A percentile compares a stretch with the other conserved stretches of the same genome.
Evolutionary conservation across 2,329 filamentous ascomycete genomes (phyloP).

Genomic region (Zasmidium cellare): DNA sequence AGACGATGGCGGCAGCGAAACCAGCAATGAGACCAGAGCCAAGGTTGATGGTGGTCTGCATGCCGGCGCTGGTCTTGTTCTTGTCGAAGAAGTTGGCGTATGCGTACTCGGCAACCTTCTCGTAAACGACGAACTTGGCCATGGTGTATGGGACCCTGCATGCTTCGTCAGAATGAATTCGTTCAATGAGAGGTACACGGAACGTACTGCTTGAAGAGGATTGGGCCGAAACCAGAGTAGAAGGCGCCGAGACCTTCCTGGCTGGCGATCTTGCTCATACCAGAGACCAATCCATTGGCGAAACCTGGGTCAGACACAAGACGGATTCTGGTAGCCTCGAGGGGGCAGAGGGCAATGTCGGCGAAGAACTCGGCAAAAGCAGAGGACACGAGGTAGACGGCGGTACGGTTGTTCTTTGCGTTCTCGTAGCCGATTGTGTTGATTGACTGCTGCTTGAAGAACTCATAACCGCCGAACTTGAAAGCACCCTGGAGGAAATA

Average conservation of each 20-base stretch:
- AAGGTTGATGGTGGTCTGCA: slow-evolving; percentile 80
- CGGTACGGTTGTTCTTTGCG: slow-evolving; percentile 74
- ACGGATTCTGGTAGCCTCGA: slow-evolving; percentile 91
- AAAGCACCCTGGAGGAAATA: slow-evolving; percentile 94
- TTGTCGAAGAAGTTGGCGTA: slow-evolving; percentile 68
- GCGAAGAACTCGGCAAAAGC: slow-evolving; percentile 61
- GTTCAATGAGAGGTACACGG: background rate
- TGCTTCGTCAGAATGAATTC: slow-evolving; percentile 6
- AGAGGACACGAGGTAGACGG: slow-evolving; percentile 72
- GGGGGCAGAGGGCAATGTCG: slow-evolving; percentile 83
- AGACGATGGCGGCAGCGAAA: slow-evolving; percentile 84
- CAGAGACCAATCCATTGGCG: slow-evolving; percentile 73
- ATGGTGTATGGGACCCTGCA: slow-evolving; percentile 84
- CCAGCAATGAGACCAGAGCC: slow-evolving; percentile 81
- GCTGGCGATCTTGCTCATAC: slow-evolving; percentile 80
- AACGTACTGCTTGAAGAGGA: slow-evolving; percentile 73
- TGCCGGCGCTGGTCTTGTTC: slow-evolving; percentile 63
- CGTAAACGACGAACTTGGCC: slow-evolving; percentile 92
- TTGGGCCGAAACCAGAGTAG: slow-evolving; percentile 89
- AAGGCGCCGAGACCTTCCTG: slow-evolving; percentile 82
- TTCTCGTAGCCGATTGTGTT: slow-evolving; percentile 75
- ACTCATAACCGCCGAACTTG: slow-evolving; percentile 94
- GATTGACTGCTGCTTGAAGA: slow-evolving; percentile 93
- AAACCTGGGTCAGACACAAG: slow-evolving; percentile 86
- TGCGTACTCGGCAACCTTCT: slow-evolving; percentile 78